Evolutionary conservation across 2,329 filamentous ascomycete genomes (phyloP).

Genomic region (Apiospora arundinis): DNA sequence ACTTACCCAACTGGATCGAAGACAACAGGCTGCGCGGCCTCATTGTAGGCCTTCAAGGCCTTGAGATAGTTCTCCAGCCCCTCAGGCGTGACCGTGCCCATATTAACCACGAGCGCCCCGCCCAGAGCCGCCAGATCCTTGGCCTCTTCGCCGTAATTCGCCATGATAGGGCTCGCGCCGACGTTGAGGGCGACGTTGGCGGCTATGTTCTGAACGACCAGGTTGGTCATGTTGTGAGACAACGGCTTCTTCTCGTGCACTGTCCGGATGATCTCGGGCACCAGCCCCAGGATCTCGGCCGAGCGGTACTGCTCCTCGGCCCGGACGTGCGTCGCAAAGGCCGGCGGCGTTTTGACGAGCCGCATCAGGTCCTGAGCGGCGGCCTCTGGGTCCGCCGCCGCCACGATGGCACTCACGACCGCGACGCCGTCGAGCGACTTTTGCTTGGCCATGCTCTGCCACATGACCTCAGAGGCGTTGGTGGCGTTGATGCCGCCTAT

Average conservation of each 20-base stretch:
- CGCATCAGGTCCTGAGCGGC: constrained; percentile 65
- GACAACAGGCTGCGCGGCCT: constrained; percentile 74
- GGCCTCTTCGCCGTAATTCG: constrained; percentile 84
- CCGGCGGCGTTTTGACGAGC: constrained; percentile 55
- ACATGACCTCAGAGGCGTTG: constrained; percentile 77
- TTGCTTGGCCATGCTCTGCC: constrained; percentile 62
- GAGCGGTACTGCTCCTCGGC: constrained; percentile 27
- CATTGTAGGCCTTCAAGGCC: constrained; percentile 83
- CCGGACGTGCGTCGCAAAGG: constrained; percentile 32
- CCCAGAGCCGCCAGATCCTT: constrained; percentile 77
- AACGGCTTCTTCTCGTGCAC: constrained; percentile 73
- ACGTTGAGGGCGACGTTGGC: constrained; percentile 83
- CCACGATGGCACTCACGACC: constrained; percentile 88
- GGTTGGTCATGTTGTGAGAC: constrained; percentile 96
- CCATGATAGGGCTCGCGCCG: constrained; percentile 93
- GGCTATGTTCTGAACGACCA: constrained; percentile 93
- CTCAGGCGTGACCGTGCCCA: constrained; percentile 87
- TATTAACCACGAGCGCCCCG: constrained; percentile 87
- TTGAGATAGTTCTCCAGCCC: constrained; percentile 73
- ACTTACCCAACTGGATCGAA: constrained; percentile 85
- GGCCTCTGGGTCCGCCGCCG: constrained; percentile 68
- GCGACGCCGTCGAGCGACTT: constrained; percentile 82
- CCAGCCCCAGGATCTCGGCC: constrained; percentile 36
- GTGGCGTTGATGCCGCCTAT: constrained; percentile 86
- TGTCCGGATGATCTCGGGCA: constrained; percentile 58